Evolutionary conservation across 75 land plant species (phyloP).

Genomic region (Larix kaempferi): DNA sequence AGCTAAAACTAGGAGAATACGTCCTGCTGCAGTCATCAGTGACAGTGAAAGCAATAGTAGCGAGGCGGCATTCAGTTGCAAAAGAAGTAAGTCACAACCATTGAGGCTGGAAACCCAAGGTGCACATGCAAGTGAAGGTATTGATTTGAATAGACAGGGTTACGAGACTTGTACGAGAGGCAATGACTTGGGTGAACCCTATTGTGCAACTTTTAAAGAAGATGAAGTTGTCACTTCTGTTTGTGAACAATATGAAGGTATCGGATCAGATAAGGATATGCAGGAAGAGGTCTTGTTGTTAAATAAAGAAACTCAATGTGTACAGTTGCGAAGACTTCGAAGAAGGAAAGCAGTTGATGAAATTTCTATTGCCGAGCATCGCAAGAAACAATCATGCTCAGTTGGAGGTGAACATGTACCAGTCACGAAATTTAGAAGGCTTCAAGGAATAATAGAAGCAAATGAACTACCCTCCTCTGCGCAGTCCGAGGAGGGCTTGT

Average conservation of each 20-base stretch:
- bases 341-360: neutral
- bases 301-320: neutral
- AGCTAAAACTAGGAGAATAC: neutral
- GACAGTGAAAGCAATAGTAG: neutral
- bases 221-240: neutral
- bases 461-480: neutral
- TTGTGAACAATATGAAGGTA: neutral
- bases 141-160: neutral
- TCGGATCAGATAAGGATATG: neutral
- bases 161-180: neutral
- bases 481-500: neutral
- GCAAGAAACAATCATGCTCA: neutral
- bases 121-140: neutral
- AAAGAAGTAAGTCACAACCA: neutral
- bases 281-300: neutral
- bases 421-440: neutral
- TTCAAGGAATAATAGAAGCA: neutral
- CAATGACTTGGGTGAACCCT: neutral
- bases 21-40: neutral
- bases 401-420: neutral
- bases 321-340: neutral
- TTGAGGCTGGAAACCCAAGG: neutral
- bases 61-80: neutral
- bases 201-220: neutral
- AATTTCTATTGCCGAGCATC: neutral